phyloP scores from a whole-genome alignment of 345 rosid species.

The Schrenkiella parvula region DNA sequence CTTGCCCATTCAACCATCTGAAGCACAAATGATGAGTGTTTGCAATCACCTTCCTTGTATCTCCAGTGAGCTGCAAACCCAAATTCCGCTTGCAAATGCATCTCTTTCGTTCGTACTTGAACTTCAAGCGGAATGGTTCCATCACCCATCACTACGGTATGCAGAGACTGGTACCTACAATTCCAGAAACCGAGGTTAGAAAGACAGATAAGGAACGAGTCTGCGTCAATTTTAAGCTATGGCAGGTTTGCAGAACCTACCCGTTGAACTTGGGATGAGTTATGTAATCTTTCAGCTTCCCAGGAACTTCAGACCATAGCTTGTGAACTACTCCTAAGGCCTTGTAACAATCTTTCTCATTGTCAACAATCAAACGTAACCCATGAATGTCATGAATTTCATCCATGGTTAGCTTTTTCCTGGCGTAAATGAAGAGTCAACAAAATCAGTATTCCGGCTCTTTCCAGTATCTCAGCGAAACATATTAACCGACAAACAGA shows the following conservation, averaged over 20 bases:
- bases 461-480: background rate
- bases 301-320: constrained; percentile 88
- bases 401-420: constrained; percentile 83
- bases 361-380: constrained; percentile 79
- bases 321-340: constrained; percentile 64
- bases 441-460: background rate
- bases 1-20: constrained; percentile 99
- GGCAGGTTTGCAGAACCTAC: constrained; percentile 35
- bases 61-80: constrained; percentile 99
- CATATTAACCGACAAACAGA: background rate
- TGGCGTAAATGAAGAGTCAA: constrained; percentile 22
- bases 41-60: constrained; percentile 85
- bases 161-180: constrained; percentile 82
- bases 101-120: constrained; percentile 85
- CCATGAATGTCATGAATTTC: constrained; percentile 96
- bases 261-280: constrained; percentile 75
- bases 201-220: background rate
- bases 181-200: constrained; percentile 24
- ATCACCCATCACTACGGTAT: constrained; percentile 76
- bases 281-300: constrained; percentile 86
- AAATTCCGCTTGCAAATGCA: constrained; percentile 95
- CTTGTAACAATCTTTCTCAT: constrained; percentile 69
- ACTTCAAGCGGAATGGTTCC: constrained; percentile 79
- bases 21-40: constrained; percentile 76
- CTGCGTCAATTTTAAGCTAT: background rate